Base-by-base conservation (phyloP, 1,284 basidiomycete genomes). In the Xanthoconium separans region DNA sequence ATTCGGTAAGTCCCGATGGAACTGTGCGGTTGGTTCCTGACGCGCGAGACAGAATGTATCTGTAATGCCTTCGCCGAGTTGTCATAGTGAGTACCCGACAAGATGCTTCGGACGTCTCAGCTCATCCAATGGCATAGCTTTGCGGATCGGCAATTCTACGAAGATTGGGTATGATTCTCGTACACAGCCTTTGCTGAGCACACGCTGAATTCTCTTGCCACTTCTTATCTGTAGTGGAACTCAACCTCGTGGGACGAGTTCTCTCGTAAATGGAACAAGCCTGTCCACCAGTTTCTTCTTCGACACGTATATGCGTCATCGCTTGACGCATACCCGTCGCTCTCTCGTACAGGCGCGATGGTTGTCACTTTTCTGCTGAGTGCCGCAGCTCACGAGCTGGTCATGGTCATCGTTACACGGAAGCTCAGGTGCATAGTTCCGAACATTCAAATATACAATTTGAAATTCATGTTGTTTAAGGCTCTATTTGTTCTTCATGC, bases 201-300 rank as follows among this genome's bases (percentile, higher is more conserved):
- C 18, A 29, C 29, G 29, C 45, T 44, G 31, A 51, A 22, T 34
- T 54, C 36, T 53, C 15, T 6, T 50, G 27, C 7, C n/a, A 18
- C 20, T 15, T 30, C n/a, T 46, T 27, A 18, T 44, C 13, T 36
- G 30, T 16, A 83, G 89, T 98, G 96, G 96, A 99, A 98, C 74
- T 92, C 93, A 2, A 94, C 90, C 0, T 91, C 90, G 3, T 96
- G 93, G 89, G 97, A 98, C 66, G 93, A 98, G 70, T 99, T 97
- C 72, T 89, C 93, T 7, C 85, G 95, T 46, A 95, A 95, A 74
- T 97, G 95, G 95, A 97, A 97, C 75, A 93, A 91, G 62, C 82
- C 86, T 10, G 88, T 95, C n/a, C 85, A 98, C 69, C 85, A 85
- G 3, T 98, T 98, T 80, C 81, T 99, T 22, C 80, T 98, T 11